These are phyloP conservation scores for Byssothecium circinans DNA, from an alignment of 2,329 filamentous ascomycete species.

Conservation along the genomic window DNA sequence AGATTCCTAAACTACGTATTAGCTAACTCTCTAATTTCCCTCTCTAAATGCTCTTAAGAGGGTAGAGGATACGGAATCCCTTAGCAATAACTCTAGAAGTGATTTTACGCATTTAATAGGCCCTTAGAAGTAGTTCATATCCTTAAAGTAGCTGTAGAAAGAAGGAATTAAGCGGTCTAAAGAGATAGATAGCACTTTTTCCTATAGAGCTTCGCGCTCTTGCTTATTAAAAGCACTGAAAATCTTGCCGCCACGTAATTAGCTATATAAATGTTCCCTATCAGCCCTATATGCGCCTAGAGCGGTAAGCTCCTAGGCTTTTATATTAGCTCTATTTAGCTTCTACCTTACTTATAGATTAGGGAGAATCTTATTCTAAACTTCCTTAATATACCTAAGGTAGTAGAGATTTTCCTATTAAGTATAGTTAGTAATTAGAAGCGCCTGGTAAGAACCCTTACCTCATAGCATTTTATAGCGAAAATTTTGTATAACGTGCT, in stretches of 20 bases:
- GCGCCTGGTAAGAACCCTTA: slow-evolving; percentile 18
- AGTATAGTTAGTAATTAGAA: slow-evolving; percentile 16
- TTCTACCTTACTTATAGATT: slow-evolving; percentile 28
- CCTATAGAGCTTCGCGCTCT: slow-evolving; percentile 10
- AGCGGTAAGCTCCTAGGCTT: slow-evolving; percentile 8
- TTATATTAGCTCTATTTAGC: slow-evolving; percentile 17
- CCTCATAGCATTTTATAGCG: slow-evolving; percentile 36
- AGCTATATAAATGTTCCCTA: slow-evolving; percentile 10
- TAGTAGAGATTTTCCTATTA: slow-evolving; percentile 31
- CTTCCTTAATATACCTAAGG: slow-evolving; percentile 40
- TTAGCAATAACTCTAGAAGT: slow-evolving; percentile 7
- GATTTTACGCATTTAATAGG: slow-evolving; percentile 9
- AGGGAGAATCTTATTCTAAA: slow-evolving; percentile 37
- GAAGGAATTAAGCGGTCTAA: slow-evolving; percentile 8
- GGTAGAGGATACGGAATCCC: slow-evolving; percentile 5
- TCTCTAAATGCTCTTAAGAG: slow-evolving; percentile 8
- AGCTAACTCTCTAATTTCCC: background rate
- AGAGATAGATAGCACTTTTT: slow-evolving; percentile 8
- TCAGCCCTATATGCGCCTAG: slow-evolving; percentile 5
- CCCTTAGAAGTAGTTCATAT: slow-evolving; percentile 13
- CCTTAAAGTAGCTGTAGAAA: slow-evolving; percentile 10
- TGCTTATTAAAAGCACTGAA: slow-evolving; percentile 8
- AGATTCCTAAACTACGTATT: slow-evolving; percentile 7
- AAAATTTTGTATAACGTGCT: slow-evolving; percentile 32
- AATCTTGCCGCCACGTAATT: slow-evolving; percentile 8